Evolutionary conservation across 2,329 filamentous ascomycete species (phyloP), one percentile per base, ranked within the genome.

Genomic region (Xylaria sp.): DNA sequence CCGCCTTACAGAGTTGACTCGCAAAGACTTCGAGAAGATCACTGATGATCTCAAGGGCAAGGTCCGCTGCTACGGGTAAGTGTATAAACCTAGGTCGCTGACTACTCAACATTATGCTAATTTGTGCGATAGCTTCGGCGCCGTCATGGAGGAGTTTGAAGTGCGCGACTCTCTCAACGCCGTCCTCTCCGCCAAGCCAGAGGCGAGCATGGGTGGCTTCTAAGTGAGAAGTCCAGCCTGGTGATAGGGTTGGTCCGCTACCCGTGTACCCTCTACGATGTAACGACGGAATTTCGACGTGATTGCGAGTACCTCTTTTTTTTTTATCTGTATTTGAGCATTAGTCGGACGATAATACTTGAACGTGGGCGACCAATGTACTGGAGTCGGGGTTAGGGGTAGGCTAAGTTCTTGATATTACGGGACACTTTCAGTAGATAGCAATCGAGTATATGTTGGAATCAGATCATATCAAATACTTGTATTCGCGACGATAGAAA

Each of bases 41-140:
- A 87, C 90, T 52, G 87, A 88, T 52, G 90, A 92, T 60, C 81
- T 98, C 58, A 81, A 86, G 69, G 84, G 84, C 58, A 97, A 97
- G 78, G 88, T 97, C 60, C 86, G 93, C 65, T 98, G 95, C 76
- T 97, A 97, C 76, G 95, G 95, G 91, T 94, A 79, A 72, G 89
- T 66, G n/a, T 29, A 47, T 23, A 17, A 21, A 11, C 17, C 23
- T 15, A 31, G 13, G 9, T 23, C 29, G 17, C 11, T 17, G 10
- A 17, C n/a, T n/a, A 29, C 6, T 54, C 3, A 43, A 9, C n/a
- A 25, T 19, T n/a, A 47, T 51, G 58, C 61, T 68, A 63, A 72
- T 31, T 3, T 3, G 3, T 15, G 3, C 15, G 19, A 1, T 66
- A 88, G 85, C 15, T 88, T 88, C 64, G 86, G 86, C 27, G 86